Evolutionary conservation across 345 rosid genomes (phyloP).

Genomic region (Sisymbrium altissimum): DNA sequence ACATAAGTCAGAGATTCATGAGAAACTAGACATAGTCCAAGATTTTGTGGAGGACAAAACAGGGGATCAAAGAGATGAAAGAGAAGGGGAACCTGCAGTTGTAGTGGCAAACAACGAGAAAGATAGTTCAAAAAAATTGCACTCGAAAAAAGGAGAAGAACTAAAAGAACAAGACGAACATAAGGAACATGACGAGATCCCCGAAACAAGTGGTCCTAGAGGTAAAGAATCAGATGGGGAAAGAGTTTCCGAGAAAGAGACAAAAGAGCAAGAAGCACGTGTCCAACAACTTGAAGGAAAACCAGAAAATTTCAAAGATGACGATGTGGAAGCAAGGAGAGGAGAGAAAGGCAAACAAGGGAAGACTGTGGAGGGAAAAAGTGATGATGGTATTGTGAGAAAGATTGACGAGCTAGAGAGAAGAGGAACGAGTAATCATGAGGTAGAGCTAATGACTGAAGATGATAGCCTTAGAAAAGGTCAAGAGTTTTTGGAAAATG

Average conservation of each 20-base stretch:
- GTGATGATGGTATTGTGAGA: not conserved
- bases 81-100: slow-evolving; percentile 7
- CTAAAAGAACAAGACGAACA: not conserved
- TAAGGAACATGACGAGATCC: not conserved
- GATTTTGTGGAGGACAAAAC: not conserved
- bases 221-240: not conserved
- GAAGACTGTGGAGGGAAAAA: slow-evolving; percentile 1
- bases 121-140: not conserved
- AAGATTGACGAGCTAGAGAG: not conserved
- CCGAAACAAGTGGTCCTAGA: not conserved
- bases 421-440: not conserved
- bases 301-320: not conserved
- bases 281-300: slow-evolving; percentile 2
- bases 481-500: not conserved
- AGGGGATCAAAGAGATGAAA: not conserved
- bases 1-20: not conserved
- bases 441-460: not conserved
- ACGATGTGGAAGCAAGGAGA: not conserved
- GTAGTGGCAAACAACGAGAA: not conserved
- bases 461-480: not conserved
- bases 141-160: not conserved
- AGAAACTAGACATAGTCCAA: not conserved
- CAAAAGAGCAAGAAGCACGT: not conserved
- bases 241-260: not conserved
- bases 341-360: not conserved